Conservation (phyloP, 371 early-diverging fungal species). For the Apophysomyces trapeziformis region DNA sequence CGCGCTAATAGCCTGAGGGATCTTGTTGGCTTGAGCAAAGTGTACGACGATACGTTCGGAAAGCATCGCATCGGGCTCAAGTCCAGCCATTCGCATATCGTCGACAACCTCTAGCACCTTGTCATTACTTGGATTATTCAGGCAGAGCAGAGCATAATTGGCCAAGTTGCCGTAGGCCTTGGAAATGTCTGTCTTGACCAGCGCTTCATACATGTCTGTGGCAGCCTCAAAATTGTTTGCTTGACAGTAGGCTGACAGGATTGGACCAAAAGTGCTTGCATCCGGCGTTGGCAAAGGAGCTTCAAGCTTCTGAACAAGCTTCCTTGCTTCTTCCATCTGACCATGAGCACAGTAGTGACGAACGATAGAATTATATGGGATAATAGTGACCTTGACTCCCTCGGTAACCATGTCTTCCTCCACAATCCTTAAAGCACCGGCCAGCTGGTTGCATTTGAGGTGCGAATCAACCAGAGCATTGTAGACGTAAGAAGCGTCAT, state of each 20-base stretch:
- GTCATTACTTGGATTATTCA: conserved; percentile 24
- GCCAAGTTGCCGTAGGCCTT: conserved; percentile 55
- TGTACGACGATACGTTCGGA: conserved; percentile 34
- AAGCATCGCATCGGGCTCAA: conserved; percentile 49
- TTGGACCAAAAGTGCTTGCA: conserved; percentile 50
- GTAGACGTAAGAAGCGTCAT: conserved; percentile 56
- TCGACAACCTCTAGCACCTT: conserved; percentile 33
- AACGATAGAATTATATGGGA: conserved; percentile 55
- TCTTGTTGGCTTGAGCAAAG: conserved; percentile 26
- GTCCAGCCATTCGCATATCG: conserved; percentile 40
- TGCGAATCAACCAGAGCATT: conserved; percentile 54
- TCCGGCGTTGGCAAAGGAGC: conserved; percentile 39
- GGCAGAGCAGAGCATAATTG: conserved; percentile 49
- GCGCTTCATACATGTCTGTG: conserved; percentile 30
- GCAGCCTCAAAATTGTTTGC: conserved; percentile 29
- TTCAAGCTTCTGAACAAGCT: conserved; percentile 30
- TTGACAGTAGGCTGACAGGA: conserved; percentile 52
- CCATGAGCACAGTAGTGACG: conserved; percentile 44
- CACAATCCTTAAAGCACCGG: conserved; percentile 48
- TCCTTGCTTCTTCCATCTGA: conserved; percentile 34
- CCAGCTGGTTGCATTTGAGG: conserved; percentile 42
- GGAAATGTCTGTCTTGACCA: conserved; percentile 42
- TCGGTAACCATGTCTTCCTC: conserved; percentile 39
- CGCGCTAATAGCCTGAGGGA: conserved; percentile 31
- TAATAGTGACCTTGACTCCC: conserved; percentile 40